These are phyloP conservation scores for Eimeria sp. DNA, from an alignment of 169 alveolate species.

Conservation along the genomic window DNA sequence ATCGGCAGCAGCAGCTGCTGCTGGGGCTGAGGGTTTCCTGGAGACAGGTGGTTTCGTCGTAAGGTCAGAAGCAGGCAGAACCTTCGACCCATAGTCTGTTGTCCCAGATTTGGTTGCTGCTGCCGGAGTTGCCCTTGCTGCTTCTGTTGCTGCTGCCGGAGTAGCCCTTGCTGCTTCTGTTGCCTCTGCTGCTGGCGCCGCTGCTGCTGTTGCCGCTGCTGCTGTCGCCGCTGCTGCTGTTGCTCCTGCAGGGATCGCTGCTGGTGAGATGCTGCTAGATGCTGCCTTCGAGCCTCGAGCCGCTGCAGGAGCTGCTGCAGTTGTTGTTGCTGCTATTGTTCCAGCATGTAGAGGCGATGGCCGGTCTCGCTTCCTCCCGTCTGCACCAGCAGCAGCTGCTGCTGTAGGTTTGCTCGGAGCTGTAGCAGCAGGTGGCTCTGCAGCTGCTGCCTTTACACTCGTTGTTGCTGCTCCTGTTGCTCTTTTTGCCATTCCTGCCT, in stretches of 20 bases:
- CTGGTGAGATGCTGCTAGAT: neutral
- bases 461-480: conserved; percentile 18
- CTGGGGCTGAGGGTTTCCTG: neutral
- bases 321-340: neutral
- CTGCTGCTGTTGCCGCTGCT: conserved; percentile 49
- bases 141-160: conserved; percentile 27
- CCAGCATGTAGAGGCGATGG: neutral
- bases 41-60: neutral
- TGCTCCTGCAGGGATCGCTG: neutral
- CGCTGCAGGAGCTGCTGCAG: conserved; percentile 1
- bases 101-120: conserved; percentile 34
- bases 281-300: neutral
- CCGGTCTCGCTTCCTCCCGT: neutral
- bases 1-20: conserved; percentile 9
- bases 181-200: too few species aligned
- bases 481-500: neutral
- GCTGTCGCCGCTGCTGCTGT: neutral
- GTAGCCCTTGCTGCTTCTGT: neutral
- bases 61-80: neutral
- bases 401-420: neutral
- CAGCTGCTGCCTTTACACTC: neutral
- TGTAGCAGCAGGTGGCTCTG: neutral
- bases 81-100: neutral
- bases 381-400: conserved; percentile 14
- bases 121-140: neutral